Base-by-base conservation (phyloP, 2,329 filamentous ascomycete genomes). In the Epichloe hybrida region DNA sequence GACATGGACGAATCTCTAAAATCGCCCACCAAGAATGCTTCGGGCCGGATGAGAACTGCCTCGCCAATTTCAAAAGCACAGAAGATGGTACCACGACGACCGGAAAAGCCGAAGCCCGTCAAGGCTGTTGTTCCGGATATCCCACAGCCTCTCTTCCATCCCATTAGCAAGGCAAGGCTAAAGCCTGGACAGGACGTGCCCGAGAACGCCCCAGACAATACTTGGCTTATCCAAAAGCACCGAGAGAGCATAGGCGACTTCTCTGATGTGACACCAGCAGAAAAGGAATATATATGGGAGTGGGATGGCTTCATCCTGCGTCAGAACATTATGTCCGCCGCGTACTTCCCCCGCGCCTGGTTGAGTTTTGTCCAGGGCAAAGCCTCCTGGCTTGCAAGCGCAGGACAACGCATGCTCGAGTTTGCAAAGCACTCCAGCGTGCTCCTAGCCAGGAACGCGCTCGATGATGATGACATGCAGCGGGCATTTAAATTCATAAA, bases 161-260 rank as follows among this genome's bases (percentile, higher is more conserved):
- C 75, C 2, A 67, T 80, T 11, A 80, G 74, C 64, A 79, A 78
- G 58, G 69, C 71, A 8, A 65, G 64, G 7, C 66, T 81, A 21
- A 66, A 69, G 35, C 68, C 76, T 1, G 76, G 75, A 2, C 67
- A 72, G 2, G 64, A 70, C 23, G 64, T 80, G 23, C 72, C 72
- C 2, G 67, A 67, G 20, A 61, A 65, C 4, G 61, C 62, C 3
- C 64, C 72, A 3, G 74, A 79, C 57, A 71, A 72, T 51, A 64
- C 66, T 21, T 81, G 78, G 78, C 67, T 80, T 7, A 68, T 78
- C 34, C 76, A 79, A 54, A 80, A 80, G 62, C 77, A 81, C 53
- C 71, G 74, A 7, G 75, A 81, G 51, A 74, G 72, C 49, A 72
- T 81, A 50, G 68, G 70, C 31, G 78, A 81, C 54, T 80, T 77